These are phyloP conservation scores for Zygnema cylindricum DNA, from an alignment of 139 green algal genomes.

Conservation along the genomic window DNA sequence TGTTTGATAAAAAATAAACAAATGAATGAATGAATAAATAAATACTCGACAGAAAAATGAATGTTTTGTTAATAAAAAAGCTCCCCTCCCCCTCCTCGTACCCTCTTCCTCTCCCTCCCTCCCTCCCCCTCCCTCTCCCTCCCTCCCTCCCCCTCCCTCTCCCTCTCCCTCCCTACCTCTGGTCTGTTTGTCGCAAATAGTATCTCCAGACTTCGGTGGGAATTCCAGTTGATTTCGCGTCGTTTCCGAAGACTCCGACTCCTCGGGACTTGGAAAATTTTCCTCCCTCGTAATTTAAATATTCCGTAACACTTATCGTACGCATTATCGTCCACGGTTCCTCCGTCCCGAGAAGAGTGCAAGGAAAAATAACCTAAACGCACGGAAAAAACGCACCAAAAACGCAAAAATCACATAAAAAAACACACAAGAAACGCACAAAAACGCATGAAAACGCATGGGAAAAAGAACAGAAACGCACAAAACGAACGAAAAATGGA, in stretches of 20 bases:
- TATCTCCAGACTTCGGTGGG: slow-evolving; percentile 90
- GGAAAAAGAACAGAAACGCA: not conserved
- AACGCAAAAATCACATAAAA: too few species aligned
- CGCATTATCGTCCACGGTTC: slow-evolving; percentile 94
- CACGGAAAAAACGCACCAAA: not conserved
- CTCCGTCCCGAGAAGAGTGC: slow-evolving; percentile 79
- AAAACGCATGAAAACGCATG: too few species aligned
- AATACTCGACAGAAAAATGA: too few species aligned
- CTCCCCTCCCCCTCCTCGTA: too few species aligned
- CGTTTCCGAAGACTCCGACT: slow-evolving; percentile 93
- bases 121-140: not conserved
- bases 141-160: not conserved
- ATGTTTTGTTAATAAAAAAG: too few species aligned
- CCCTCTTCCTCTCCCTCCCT: not conserved
- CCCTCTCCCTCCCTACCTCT: slow-evolving; percentile 66
- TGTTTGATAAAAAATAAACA: too few species aligned
- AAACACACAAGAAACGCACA: not conserved
- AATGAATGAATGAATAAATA: too few species aligned
- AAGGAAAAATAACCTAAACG: slow-evolving; percentile 79
- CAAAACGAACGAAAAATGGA: too few species aligned
- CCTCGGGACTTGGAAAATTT: slow-evolving; percentile 95
- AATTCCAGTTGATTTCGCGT: slow-evolving; percentile 87
- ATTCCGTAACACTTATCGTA: slow-evolving; percentile 94
- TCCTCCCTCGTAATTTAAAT: slow-evolving; percentile 97
- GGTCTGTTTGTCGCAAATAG: slow-evolving; percentile 90